Evolutionary conservation across 768 basidiomycete genomes (phyloP).

Genomic region (Suillus weaverae): DNA sequence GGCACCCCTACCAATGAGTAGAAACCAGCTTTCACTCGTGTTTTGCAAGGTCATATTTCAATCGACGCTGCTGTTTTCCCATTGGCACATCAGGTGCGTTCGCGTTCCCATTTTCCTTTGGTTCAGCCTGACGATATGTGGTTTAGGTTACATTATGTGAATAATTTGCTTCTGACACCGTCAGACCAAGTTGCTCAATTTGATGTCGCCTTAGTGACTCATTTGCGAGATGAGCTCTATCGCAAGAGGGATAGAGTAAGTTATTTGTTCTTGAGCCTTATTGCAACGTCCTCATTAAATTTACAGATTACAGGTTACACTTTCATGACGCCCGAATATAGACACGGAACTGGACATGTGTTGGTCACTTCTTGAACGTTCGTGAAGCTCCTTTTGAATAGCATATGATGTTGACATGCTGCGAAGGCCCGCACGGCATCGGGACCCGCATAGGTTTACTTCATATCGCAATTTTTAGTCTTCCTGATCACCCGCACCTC

Average conservation of each 20-base stretch:
- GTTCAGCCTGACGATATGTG: neutral
- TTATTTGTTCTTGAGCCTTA: conserved; percentile 10
- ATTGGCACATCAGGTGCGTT: conserved; percentile 68
- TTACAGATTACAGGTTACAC: conserved; percentile 52
- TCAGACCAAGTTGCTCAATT: conserved; percentile 3
- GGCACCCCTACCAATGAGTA: conserved; percentile 81
- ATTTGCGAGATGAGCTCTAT: conserved; percentile 75
- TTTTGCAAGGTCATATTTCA: conserved; percentile 88
- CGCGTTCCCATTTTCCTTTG: neutral
- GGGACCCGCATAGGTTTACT: conserved; percentile 41
- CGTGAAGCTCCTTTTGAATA: conserved; percentile 54
- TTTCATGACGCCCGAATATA: conserved; percentile 21
- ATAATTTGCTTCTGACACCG: conserved; percentile 12
- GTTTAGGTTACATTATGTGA: conserved; percentile 58
- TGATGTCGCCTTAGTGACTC: conserved; percentile 55
- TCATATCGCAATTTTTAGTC: neutral
- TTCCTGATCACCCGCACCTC: neutral
- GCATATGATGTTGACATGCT: conserved; percentile 5
- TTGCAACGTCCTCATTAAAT: neutral
- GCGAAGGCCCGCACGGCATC: conserved; percentile 55
- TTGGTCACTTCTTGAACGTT: conserved; percentile 92
- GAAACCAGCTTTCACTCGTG: conserved; percentile 88
- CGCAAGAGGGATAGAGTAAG: conserved; percentile 85
- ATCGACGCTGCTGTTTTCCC: conserved; percentile 88
- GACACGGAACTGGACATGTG: conserved; percentile 93